Percentiles rank a stretch among this genome's conserved stretches.
phyloP scores from a whole-genome alignment of 2,329 filamentous ascomycete genomes.

The Sarocladiaceae sp. region DNA sequence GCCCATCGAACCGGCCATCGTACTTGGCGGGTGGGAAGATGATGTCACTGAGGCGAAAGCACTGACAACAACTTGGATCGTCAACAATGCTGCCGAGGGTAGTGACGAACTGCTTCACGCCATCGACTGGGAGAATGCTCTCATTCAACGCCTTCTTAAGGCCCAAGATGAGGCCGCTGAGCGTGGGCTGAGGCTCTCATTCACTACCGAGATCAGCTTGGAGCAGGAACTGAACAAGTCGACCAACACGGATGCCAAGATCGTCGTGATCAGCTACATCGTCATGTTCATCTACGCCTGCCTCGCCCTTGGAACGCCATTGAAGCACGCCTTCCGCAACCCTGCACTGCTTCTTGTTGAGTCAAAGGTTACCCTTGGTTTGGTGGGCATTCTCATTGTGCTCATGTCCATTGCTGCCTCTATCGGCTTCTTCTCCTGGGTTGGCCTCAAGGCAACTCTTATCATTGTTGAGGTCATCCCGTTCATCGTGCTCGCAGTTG shows the following conservation, averaged over 20 bases:
- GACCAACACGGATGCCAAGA: slow-evolving; percentile 96
- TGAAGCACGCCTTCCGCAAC: slow-evolving; percentile 74
- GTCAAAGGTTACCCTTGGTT: slow-evolving; percentile 94
- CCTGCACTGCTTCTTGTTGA: slow-evolving; percentile 84
- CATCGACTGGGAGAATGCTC: slow-evolving; percentile 82
- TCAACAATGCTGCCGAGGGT: slow-evolving; percentile 78
- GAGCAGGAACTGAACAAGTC: slow-evolving; percentile 97
- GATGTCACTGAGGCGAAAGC: slow-evolving; percentile 71
- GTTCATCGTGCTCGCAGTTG: slow-evolving; percentile 92
- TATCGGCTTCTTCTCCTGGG: slow-evolving; percentile 89
- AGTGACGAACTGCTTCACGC: slow-evolving; percentile 66
- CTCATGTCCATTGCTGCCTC: slow-evolving; percentile 96
- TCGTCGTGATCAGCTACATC: slow-evolving; percentile 92
- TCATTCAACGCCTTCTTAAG: slow-evolving; percentile 70
- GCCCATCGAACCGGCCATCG: slow-evolving; percentile 78
- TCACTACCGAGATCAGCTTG: slow-evolving; percentile 91
- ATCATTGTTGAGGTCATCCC: slow-evolving; percentile 99
- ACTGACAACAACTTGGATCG: slow-evolving; percentile 89
- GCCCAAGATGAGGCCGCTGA: slow-evolving; percentile 74
- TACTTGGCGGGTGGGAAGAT: slow-evolving; percentile 72
- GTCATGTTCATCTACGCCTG: slow-evolving; percentile 99
- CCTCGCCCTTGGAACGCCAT: slow-evolving; percentile 80
- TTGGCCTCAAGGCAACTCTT: slow-evolving; percentile 87
- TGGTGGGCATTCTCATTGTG: slow-evolving; percentile 91
- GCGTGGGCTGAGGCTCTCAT: slow-evolving; percentile 81